phyloP scores from a whole-genome alignment of 176 grass and related monocot species.

The Aegilops sharonensis region DNA sequence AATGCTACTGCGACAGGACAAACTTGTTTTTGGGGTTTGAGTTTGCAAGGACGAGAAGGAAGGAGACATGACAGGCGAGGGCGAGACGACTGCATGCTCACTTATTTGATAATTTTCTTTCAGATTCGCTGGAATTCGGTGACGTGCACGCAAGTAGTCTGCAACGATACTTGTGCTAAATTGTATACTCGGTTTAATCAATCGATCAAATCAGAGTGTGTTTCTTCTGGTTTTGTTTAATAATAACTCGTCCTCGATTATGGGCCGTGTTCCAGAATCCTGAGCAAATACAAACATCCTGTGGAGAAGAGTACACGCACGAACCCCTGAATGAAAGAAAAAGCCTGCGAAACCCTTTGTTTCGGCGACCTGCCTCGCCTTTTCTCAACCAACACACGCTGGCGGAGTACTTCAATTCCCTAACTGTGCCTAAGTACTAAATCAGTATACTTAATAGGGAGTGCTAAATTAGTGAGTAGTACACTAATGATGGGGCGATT shows the following conservation, averaged over 20 bases:
- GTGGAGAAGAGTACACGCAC: not conserved
- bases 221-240: not conserved
- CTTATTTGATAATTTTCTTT: not conserved
- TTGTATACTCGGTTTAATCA: not conserved
- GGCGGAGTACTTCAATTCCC: too few species aligned
- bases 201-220: not conserved
- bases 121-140: not conserved
- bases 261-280: not conserved
- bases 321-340: not conserved
- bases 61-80: not conserved
- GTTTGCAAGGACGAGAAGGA: not conserved
- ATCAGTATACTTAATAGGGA: too few species aligned
- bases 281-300: not conserved
- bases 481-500: too few species aligned
- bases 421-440: too few species aligned
- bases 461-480: too few species aligned
- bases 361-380: not conserved
- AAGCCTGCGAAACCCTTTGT: not conserved
- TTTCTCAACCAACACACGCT: not conserved
- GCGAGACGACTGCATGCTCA: not conserved
- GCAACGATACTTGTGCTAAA: not conserved
- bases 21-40: not conserved
- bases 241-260: not conserved
- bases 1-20: not conserved
- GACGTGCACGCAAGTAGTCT: not conserved